phyloP scores from a whole-genome alignment of 768 basidiomycete genomes.

The Leccinellum rugosiceps region DNA sequence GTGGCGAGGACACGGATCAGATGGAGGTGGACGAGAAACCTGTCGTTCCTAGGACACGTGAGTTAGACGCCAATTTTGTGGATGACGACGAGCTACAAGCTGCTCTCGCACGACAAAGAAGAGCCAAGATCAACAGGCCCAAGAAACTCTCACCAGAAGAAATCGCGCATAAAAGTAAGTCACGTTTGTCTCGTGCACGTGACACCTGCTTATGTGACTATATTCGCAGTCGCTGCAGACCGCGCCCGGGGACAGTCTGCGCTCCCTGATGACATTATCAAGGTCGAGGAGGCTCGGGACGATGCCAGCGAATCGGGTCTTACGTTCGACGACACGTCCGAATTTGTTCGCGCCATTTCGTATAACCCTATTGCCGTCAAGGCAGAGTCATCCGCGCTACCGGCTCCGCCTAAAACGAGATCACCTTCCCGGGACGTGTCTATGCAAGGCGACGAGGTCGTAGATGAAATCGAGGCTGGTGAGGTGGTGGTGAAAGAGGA shows the following conservation, averaged over 20 bases:
- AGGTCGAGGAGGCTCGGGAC: slow-evolving; percentile 46
- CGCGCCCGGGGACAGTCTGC: slow-evolving; percentile 50
- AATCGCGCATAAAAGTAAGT: slow-evolving; percentile 70
- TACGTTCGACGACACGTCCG: slow-evolving; percentile 94
- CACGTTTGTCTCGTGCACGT: neutral
- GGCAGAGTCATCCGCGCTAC: slow-evolving; percentile 33
- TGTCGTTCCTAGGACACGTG: slow-evolving; percentile 61
- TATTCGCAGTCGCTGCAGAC: slow-evolving; percentile 59
- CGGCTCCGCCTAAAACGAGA: slow-evolving; percentile 29
- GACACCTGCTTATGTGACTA: neutral
- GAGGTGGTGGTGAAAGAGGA: slow-evolving; percentile 80
- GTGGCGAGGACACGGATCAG: slow-evolving; percentile 22
- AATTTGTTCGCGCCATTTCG: slow-evolving; percentile 87
- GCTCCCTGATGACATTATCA: slow-evolving; percentile 37
- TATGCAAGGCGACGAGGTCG: slow-evolving; percentile 56
- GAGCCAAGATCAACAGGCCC: slow-evolving; percentile 72
- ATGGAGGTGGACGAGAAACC: slow-evolving; percentile 85
- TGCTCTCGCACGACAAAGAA: slow-evolving; percentile 80
- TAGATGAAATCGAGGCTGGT: slow-evolving; percentile 72
- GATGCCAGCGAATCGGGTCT: slow-evolving; percentile 46
- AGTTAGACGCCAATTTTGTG: slow-evolving; percentile 86
- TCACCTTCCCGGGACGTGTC: slow-evolving; percentile 53
- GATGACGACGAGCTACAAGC: slow-evolving; percentile 99
- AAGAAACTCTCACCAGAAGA: slow-evolving; percentile 82
- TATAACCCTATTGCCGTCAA: slow-evolving; percentile 58